Evolutionary conservation across 73 alveolate genomes (phyloP), one percentile per base, ranked within the genome.

Genomic region (Paramecium sexaurelia): DNA sequence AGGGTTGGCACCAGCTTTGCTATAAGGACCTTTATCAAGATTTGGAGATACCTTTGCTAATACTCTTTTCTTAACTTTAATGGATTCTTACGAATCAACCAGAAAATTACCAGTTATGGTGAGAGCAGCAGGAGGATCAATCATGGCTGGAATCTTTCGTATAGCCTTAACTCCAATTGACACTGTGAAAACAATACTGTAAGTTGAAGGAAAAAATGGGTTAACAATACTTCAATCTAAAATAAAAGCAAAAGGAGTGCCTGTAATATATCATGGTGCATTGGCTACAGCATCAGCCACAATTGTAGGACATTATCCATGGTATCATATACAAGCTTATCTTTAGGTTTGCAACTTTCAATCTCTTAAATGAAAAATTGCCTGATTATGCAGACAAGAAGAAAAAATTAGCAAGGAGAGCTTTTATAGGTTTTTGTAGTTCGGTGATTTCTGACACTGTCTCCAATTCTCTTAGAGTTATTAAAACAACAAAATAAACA

Each of bases 301-400:
- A 51, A 66, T 95, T 29, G 92, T 95, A 24, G 98, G 98, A 5
- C 98, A 95, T 86, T 95, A 94, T 94, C 98, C 98, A 55, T 95
- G 97, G 97, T 78, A 41, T 78, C 5, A 6, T 6, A 13, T 19
- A 41, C 41, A 1, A 0, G 41, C 1, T 24, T 1, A 61, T 5
- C 11, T 41, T 1, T 22, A 78, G 90, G 90, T 95, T 95, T 85
- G 91, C 94, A 8, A 93, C 95, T 11, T 95, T 91, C 91, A 95
- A 95, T 94, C 91, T 89, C 78, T 90, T 93, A 55, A 93, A 95
- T 92, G 94, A 84, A 75, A 88, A 93, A 85, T 45, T 95, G 27
- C 98, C 98, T 66, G 93, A 88, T 85, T 94, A 84, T 92, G 39
- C 84, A 41, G 94, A 94, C 55, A 85, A 24, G 17, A 20, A 55